phyloP scores from a whole-genome alignment of 768 basidiomycete species.

The Galerina sulciceps region DNA sequence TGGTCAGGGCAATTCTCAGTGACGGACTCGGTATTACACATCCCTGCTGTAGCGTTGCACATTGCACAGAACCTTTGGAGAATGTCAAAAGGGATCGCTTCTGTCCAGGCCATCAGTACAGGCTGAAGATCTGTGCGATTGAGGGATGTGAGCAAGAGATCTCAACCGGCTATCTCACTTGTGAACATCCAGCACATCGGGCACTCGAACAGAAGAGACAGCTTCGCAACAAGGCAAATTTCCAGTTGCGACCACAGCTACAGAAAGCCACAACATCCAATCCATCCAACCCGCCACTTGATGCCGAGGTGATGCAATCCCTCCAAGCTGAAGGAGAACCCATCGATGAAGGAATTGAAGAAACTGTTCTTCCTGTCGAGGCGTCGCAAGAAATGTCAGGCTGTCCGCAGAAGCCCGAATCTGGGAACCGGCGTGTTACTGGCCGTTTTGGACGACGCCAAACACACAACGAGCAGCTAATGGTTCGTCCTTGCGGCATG shows the following conservation, averaged over 20 bases:
- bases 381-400: background rate
- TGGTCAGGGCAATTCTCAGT: background rate
- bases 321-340: background rate
- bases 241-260: background rate
- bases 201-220: background rate
- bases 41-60: background rate
- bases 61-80: background rate
- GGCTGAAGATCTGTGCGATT: background rate
- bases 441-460: conserved; percentile 15
- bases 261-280: background rate
- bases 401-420: conserved; percentile 4
- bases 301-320: conserved; percentile 22
- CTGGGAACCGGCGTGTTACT: conserved; percentile 13
- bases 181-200: background rate
- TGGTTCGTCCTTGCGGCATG: conserved; percentile 22
- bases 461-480: conserved; percentile 25
- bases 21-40: background rate
- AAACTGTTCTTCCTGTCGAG: background rate
- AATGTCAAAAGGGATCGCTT: background rate
- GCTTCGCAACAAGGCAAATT: background rate
- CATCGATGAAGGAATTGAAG: conserved; percentile 36
- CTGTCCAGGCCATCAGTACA: background rate
- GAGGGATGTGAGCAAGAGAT: background rate
- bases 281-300: too few species aligned
- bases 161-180: background rate